Conservation (phyloP, 768 basidiomycete species). For the Leccinum longicurvipes region DNA sequence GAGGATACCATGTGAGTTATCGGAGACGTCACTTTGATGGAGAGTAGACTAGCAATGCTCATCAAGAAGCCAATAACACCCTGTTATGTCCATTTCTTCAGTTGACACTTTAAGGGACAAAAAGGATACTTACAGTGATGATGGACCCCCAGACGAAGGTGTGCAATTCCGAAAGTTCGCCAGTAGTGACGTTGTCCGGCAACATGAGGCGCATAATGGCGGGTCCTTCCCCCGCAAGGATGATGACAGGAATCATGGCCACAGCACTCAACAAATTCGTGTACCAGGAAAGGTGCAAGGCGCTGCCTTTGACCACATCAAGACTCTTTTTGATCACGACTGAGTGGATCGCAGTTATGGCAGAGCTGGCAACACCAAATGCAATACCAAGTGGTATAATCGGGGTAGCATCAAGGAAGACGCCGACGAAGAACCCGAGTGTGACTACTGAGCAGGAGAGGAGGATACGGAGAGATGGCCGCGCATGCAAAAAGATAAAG, state of each 20-base stretch:
- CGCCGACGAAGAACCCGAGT: conserved; percentile 85
- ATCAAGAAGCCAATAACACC: conserved; percentile 90
- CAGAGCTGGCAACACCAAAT: conserved; percentile 81
- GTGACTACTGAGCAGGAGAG: conserved; percentile 80
- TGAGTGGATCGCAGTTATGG: conserved; percentile 87
- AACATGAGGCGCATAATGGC: conserved; percentile 60
- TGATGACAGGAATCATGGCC: conserved; percentile 66
- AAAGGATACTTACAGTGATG: conserved; percentile 58
- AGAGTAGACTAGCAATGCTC: conserved; percentile 88
- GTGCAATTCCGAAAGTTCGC: conserved; percentile 43
- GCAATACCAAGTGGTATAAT: conserved; percentile 62
- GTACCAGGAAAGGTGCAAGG: conserved; percentile 88
- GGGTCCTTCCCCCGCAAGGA: conserved; percentile 73
- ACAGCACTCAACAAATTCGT: conserved; percentile 79
- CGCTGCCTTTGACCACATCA: conserved; percentile 75
- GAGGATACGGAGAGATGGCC: conserved; percentile 74
- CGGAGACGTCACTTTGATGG: conserved; percentile 96
- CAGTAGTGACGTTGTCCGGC: conserved; percentile 37
- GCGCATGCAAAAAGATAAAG: conserved; percentile 67
- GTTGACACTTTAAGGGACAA: neutral
- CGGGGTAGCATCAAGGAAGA: conserved; percentile 69
- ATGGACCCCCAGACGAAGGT: conserved; percentile 78
- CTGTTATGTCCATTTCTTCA: conserved; percentile 34
- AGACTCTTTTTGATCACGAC: conserved; percentile 92
- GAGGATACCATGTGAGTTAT: conserved; percentile 98